These are phyloP conservation scores for Cercospora sojina DNA, from an alignment of 2,329 filamentous ascomycete genomes.

Conservation along the genomic window DNA sequence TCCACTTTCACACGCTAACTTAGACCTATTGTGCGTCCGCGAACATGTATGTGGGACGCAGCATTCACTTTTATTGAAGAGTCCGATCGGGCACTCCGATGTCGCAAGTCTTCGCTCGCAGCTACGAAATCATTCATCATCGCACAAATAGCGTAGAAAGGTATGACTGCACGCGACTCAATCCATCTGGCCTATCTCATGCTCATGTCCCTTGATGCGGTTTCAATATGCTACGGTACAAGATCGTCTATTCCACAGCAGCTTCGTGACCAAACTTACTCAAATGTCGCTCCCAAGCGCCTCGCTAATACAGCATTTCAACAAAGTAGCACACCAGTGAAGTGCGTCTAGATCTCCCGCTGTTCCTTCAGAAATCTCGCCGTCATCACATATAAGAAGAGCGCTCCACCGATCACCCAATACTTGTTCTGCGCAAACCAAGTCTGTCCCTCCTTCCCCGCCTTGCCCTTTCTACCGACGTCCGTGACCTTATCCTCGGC, in stretches of 20 bases:
- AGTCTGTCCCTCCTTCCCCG: slow-evolving; percentile 74
- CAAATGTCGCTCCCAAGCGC: not conserved
- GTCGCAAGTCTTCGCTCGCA: not conserved
- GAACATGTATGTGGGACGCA: not conserved
- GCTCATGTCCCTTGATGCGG: not conserved
- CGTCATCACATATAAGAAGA: slow-evolving; percentile 82
- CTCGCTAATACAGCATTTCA: not conserved
- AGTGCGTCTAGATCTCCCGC: slow-evolving; percentile 12
- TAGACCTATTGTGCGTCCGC: not conserved
- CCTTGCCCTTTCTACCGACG: slow-evolving; percentile 76
- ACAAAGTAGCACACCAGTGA: not conserved
- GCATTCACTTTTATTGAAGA: not conserved
- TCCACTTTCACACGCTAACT: not conserved
- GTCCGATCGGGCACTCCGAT: not conserved
- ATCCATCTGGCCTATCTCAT: not conserved
- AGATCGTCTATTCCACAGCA: not conserved
- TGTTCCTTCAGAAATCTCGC: slow-evolving; percentile 67
- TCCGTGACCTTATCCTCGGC: slow-evolving; percentile 62
- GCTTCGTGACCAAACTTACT: not conserved
- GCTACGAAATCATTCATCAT: not conserved
- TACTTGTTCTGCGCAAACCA: slow-evolving; percentile 82
- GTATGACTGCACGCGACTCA: not conserved
- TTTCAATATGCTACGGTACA: not conserved
- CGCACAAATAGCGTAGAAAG: not conserved
- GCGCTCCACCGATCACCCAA: slow-evolving; percentile 64